Percentiles rank a stretch among this genome's conserved stretches.
phyloP scores from a whole-genome alignment of 352 stramenopile species.

The Globisporangium nodosum region DNA sequence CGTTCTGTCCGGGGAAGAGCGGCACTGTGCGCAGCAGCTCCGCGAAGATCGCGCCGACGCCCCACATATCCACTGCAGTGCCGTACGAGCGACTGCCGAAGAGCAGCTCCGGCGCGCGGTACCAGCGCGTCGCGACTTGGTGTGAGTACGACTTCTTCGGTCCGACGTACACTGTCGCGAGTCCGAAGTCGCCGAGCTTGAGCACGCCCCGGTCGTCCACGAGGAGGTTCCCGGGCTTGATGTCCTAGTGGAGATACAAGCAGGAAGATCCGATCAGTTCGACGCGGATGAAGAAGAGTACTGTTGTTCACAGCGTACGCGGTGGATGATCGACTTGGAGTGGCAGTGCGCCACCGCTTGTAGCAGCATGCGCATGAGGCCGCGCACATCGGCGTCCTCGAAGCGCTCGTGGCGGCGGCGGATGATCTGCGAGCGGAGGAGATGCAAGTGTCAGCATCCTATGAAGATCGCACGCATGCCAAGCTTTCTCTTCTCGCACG shows the following conservation, averaged over 20 bases:
- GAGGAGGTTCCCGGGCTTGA: conserved; percentile 74
- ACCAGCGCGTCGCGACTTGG: conserved; percentile 94
- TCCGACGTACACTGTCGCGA: conserved; percentile 56
- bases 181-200: conserved; percentile 79
- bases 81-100: conserved; percentile 67
- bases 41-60: conserved; percentile 55
- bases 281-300: not conserved
- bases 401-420: conserved; percentile 32
- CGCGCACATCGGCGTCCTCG: conserved; percentile 32
- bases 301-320: conserved; percentile 15
- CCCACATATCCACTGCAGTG: conserved; percentile 64
- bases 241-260: conserved; percentile 24
- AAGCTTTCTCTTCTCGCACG: conserved; percentile 7
- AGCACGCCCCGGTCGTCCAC: conserved; percentile 43
- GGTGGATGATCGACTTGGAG: conserved; percentile 52
- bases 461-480: too few relatives aligned
- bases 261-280: not conserved
- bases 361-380: conserved; percentile 65
- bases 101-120: conserved; percentile 90
- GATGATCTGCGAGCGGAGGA: conserved; percentile 23
- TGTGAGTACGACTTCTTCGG: conserved; percentile 45
- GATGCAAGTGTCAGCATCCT: not conserved
- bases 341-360: conserved; percentile 61
- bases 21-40: conserved; percentile 57
- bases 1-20: conserved; percentile 74